Percentiles rank a stretch among this genome's conserved stretches.
phyloP scores from a whole-genome alignment of 352 stramenopile species.

The Globisporangium middletonii region DNA sequence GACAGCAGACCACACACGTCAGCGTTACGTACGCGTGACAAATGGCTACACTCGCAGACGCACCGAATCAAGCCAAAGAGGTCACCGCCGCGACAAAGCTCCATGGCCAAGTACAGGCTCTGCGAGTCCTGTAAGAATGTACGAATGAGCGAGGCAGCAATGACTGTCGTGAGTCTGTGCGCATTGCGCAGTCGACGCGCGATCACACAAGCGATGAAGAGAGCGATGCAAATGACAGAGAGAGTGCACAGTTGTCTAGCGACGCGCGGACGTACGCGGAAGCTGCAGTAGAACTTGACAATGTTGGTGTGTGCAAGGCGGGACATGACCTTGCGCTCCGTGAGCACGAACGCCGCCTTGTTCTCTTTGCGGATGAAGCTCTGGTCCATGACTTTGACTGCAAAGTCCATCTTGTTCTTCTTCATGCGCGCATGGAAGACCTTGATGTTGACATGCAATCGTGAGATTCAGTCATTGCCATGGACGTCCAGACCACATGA shows the following conservation, averaged over 20 bases:
- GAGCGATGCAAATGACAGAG: background rate
- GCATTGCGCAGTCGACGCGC: background rate
- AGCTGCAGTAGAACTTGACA: constrained; percentile 87
- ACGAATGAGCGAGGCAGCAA: background rate
- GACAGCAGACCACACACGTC: constrained; percentile 4
- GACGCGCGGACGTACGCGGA: constrained; percentile 42
- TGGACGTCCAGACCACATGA: background rate
- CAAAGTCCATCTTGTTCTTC: constrained; percentile 72
- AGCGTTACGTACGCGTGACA: background rate
- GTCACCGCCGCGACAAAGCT: constrained; percentile 79
- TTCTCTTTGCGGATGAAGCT: constrained; percentile 89
- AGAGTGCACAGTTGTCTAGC: background rate
- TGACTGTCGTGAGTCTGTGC: background rate
- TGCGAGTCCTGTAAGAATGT: constrained; percentile 54
- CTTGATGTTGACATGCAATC: constrained; percentile 17
- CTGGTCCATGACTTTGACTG: constrained; percentile 91
- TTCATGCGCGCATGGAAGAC: constrained; percentile 87
- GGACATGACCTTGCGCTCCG: constrained; percentile 88
- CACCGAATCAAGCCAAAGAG: constrained; percentile 78
- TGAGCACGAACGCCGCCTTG: constrained; percentile 88
- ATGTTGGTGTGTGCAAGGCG: constrained; percentile 84
- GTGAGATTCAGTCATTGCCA: background rate
- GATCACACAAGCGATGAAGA: constrained; percentile 9
- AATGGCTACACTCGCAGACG: constrained; percentile 6
- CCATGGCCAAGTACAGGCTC: constrained; percentile 87